These are phyloP conservation scores for Persicaria maculosa DNA, from an alignment of 148 eudicot species.

Conservation along the genomic window DNA sequence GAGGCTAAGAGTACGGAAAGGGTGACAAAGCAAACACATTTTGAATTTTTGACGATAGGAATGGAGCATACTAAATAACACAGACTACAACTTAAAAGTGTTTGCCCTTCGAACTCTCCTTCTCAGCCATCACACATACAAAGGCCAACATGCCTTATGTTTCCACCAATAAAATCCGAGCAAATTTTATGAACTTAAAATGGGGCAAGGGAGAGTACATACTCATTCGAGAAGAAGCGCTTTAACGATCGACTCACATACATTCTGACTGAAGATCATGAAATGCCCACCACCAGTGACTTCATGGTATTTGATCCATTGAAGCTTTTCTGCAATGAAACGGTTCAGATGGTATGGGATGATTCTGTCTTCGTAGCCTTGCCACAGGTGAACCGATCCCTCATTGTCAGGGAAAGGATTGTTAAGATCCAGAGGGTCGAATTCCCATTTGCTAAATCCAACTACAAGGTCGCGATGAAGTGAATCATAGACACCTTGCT, in stretches of 20 bases:
- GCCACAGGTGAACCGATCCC: conserved; percentile 79
- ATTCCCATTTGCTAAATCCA: conserved; percentile 63
- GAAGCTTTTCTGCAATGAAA: conserved; percentile 27
- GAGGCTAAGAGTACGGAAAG: too few species aligned
- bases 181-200: neutral
- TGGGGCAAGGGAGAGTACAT: neutral
- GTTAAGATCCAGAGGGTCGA: conserved; percentile 43
- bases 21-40: too few species aligned
- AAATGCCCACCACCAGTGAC: conserved; percentile 31
- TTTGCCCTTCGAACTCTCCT: too few species aligned
- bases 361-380: conserved; percentile 60
- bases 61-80: too few species aligned
- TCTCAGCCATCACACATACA: too few species aligned
- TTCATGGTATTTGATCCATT: conserved; percentile 41
- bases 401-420: conserved; percentile 60
- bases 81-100: too few species aligned
- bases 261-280: conserved; percentile 17
- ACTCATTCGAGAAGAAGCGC: conserved; percentile 29
- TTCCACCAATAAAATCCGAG: too few species aligned
- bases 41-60: too few species aligned
- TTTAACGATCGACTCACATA: conserved; percentile 41
- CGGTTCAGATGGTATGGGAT: conserved; percentile 38
- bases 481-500: conserved; percentile 59
- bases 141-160: too few species aligned
- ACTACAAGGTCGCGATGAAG: conserved; percentile 58